Evolutionary conservation across 2,329 filamentous ascomycete genomes (phyloP), one percentile per base, ranked within the genome.

Genomic region (Didymella arachidicola): DNA sequence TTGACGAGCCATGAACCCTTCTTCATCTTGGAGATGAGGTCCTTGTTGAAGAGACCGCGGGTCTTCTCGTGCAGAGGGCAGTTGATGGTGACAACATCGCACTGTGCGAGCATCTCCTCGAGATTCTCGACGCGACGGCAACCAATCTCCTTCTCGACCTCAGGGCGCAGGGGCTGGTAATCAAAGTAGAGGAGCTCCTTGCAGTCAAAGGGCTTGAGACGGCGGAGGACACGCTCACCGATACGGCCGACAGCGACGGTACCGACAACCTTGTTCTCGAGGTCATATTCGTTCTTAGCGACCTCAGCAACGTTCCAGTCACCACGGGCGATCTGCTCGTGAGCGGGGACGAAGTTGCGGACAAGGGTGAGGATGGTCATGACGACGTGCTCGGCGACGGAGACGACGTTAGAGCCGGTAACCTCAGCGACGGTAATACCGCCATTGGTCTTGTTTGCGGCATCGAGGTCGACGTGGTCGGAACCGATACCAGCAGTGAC

Each of bases 101-200:
- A 98, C 85, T 96, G 92, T 39, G 87, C 85, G 63, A 99, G 82
- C 88, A 99, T 89, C 80, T 98, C 94, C 85, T 97, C 93, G 74
- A 99, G 88, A 74, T 79, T 86, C 47, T 94, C 90, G 60, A 98
- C 93, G 63, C 95, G 88, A 74, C 92, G 87, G 87, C 89, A 93
- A 79, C 94, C 94, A 81, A 98, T 98, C 85, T 97, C 94, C 81
- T 90, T 88, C 87, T 98, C 93, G 72, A 88, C 84, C 84, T 97
- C 93, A 61, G 92, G 76, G 61, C 82, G 85, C 66, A 99, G 86
- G 51, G 94, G 93, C 86, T 99, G 95, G 90, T 99, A 99, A 84
- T 99, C 95, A 79, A 91, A 98, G 91, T 99, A 99, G 65, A 98
- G 87, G 49, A 99, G 87, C 86, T 98, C 94, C 89, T 97, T 97